A percentile compares a stretch with the other conserved stretches of the same genome.
phyloP scores from a whole-genome alignment of 2,329 filamentous ascomycete genomes.

The Volutella citrinella region DNA sequence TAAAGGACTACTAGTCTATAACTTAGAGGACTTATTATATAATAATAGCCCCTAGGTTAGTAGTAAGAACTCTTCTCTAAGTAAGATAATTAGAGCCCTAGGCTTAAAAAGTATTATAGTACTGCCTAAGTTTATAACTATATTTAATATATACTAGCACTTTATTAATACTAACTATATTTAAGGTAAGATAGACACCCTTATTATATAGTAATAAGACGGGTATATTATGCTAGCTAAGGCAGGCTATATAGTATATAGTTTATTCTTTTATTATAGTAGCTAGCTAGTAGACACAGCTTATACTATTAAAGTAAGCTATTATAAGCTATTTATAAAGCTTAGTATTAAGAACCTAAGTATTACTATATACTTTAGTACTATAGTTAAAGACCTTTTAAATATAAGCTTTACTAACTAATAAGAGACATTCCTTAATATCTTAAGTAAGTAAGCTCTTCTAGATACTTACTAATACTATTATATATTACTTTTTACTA shows the following conservation, averaged over 20 bases:
- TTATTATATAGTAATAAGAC: conserved; percentile 28
- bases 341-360: conserved; percentile 19
- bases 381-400: conserved; percentile 36
- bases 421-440: conserved; percentile 35
- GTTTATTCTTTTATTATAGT: conserved; percentile 29
- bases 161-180: conserved; percentile 32
- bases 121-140: conserved; percentile 34
- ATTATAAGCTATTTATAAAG: conserved; percentile 24
- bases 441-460: conserved; percentile 28
- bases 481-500: conserved; percentile 37
- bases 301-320: conserved; percentile 25
- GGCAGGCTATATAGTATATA: conserved; percentile 26
- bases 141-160: conserved; percentile 31
- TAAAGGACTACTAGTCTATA: conserved; percentile 2
- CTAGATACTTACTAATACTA: conserved; percentile 33
- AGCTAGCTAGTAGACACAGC: conserved; percentile 28
- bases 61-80: conserved; percentile 37
- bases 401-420: conserved; percentile 38
- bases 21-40: conserved; percentile 6
- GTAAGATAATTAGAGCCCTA: conserved; percentile 35
- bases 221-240: conserved; percentile 26
- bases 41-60: conserved; percentile 24
- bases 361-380: conserved; percentile 38
- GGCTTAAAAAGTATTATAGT: conserved; percentile 26
- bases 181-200: conserved; percentile 23